phyloP scores from a whole-genome alignment of 192 early-diverging fungal genomes.

The Kickxella alabastrina region DNA sequence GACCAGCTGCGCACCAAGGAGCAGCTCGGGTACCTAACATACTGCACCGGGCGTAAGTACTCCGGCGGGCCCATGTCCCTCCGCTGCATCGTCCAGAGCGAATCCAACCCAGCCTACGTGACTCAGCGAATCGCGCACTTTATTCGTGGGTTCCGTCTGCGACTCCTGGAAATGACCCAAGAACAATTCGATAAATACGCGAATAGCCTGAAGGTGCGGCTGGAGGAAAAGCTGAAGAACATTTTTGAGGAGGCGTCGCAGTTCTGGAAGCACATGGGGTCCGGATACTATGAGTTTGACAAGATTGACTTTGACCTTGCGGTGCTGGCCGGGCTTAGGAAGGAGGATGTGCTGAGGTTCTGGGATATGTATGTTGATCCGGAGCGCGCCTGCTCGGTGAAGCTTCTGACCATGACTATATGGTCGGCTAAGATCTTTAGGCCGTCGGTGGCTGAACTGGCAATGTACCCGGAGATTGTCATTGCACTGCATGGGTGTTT shows the following conservation, averaged over 20 bases:
- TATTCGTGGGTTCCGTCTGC: slow-evolving; percentile 55
- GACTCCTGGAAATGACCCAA: slow-evolving; percentile 60
- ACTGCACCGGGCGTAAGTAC: slow-evolving; percentile 56
- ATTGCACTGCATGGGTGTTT: slow-evolving; percentile 39
- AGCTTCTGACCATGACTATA: slow-evolving; percentile 16
- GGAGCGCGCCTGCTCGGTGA: slow-evolving; percentile 12
- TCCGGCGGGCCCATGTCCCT: slow-evolving; percentile 73
- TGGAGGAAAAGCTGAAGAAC: slow-evolving; percentile 74
- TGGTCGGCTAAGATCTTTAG: slow-evolving; percentile 39
- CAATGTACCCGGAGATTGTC: slow-evolving; percentile 8
- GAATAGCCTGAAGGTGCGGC: slow-evolving; percentile 58
- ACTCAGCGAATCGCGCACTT: slow-evolving; percentile 78
- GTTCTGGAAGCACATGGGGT: slow-evolving; percentile 66
- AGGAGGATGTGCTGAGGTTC: slow-evolving; percentile 34
- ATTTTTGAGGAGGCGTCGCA: slow-evolving; percentile 63
- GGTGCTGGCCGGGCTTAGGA: slow-evolving; percentile 11
- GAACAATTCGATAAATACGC: slow-evolving; percentile 64
- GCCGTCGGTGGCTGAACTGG: slow-evolving; percentile 23
- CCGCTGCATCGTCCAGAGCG: slow-evolving; percentile 84
- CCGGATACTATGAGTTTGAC: slow-evolving; percentile 80
- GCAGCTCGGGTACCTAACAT: slow-evolving; percentile 71
- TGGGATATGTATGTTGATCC: slow-evolving; percentile 37
- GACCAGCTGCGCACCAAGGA: slow-evolving; percentile 92
- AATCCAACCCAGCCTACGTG: slow-evolving; percentile 74
- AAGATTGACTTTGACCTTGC: slow-evolving; percentile 34